Conservation (phyloP, 2,329 filamentous ascomycete species). For the Aureobasidium sp. region DNA sequence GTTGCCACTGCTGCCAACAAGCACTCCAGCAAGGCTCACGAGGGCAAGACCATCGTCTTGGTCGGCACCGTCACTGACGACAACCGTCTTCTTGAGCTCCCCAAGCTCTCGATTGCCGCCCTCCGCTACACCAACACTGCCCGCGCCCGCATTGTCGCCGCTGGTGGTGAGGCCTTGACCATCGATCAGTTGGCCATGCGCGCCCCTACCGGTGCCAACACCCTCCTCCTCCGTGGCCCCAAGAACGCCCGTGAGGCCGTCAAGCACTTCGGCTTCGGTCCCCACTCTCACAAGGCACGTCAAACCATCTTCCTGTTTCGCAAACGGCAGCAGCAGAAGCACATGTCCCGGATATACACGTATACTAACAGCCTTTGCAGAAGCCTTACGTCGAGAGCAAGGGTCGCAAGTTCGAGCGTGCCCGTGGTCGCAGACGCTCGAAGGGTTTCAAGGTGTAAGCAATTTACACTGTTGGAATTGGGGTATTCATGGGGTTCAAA, state of each 20-base stretch:
- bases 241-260: conserved; percentile 97
- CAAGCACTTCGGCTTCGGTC: conserved; percentile 99
- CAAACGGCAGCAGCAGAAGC: background rate
- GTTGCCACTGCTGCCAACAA: conserved; percentile 50
- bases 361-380: conserved; percentile 37
- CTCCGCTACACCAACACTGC: conserved; percentile 96
- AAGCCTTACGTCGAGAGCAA: conserved; percentile 97
- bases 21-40: conserved; percentile 44
- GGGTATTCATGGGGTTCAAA: conserved; percentile 13
- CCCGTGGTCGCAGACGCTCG: conserved; percentile 96
- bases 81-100: conserved; percentile 82
- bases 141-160: conserved; percentile 84
- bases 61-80: conserved; percentile 96
- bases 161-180: conserved; percentile 90
- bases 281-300: conserved; percentile 90
- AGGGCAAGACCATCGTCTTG: conserved; percentile 80
- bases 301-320: background rate
- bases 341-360: background rate
- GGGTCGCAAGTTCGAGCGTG: conserved; percentile 99
- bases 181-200: conserved; percentile 95
- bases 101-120: conserved; percentile 89
- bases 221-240: conserved; percentile 89
- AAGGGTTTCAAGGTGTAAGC: conserved; percentile 99
- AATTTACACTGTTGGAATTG: background rate
- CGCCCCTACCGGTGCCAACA: conserved; percentile 93